Conservation (phyloP, 2,329 filamentous ascomycete species). For the Pestalotiopsis sp. region DNA sequence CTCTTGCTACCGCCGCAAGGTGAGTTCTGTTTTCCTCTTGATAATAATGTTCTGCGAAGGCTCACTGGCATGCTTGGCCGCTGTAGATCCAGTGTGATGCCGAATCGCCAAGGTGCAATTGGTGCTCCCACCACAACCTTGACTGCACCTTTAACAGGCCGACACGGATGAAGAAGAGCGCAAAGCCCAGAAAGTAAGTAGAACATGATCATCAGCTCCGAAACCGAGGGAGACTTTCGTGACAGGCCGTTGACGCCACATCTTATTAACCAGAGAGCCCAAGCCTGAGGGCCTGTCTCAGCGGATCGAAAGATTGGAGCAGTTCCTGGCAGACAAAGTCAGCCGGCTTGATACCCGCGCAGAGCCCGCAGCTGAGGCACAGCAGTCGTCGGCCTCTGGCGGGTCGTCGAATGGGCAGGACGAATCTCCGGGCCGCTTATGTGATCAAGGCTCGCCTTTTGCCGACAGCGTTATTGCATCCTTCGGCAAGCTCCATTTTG, state of each 20-base stretch:
- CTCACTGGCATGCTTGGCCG: background rate
- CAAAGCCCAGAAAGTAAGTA: slow-evolving; percentile 9
- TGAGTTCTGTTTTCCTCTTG: background rate
- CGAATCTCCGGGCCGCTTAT: slow-evolving; percentile 3
- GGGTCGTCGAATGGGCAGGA: background rate
- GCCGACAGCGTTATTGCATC: background rate
- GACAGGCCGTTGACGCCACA: background rate
- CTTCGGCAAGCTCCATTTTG: slow-evolving; percentile 46
- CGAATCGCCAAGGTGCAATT: slow-evolving; percentile 8
- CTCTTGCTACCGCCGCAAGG: slow-evolving; percentile 13
- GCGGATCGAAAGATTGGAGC: slow-evolving; percentile 9
- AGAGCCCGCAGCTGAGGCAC: background rate
- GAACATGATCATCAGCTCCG: background rate
- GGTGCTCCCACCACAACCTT: slow-evolving; percentile 10
- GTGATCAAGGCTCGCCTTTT: background rate
- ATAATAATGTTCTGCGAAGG: background rate
- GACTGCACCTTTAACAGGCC: slow-evolving; percentile 11
- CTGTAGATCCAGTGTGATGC: slow-evolving; percentile 11
- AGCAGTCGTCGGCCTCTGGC: background rate
- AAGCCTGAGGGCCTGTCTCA: background rate
- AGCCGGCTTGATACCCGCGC: background rate
- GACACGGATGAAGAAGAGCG: background rate
- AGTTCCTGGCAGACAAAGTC: slow-evolving; percentile 1
- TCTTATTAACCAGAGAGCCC: background rate
- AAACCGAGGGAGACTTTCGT: background rate